Base-by-base conservation (phyloP, 768 basidiomycete genomes). In the Butyriboletus loyo region DNA sequence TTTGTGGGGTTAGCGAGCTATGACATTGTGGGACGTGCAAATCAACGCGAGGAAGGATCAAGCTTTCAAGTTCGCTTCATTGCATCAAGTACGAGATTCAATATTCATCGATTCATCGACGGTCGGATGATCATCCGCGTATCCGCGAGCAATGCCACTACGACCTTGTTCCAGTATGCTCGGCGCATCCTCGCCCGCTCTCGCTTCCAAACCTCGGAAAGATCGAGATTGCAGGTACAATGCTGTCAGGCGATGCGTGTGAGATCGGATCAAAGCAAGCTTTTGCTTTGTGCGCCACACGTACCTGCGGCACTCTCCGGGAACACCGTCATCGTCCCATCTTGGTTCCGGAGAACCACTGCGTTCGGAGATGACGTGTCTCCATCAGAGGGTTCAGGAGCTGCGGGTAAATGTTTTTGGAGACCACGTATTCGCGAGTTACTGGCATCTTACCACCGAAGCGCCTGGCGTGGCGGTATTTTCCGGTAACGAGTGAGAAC, bases 401-500 rank as follows among this genome's bases (percentile, higher is more conserved):
- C 57, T 60, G 50, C 9, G n/a, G 19, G 21, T 1, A 36, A 40
- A 53, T 7, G 24, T 19, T 10, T 24, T 50, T 25, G 27, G 66
- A 57, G 37, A 35, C 3, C n/a, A 8, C 0, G 25, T 36, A 21
- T 37, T 25, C 35, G 31, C 32, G 17, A 30, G 15, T 17, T 17
- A 32, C 24, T 17, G 24, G 38, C 17, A 13, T 32, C 62, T 60
- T 60, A 64, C 71, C 75, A 21, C 82, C 82, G 56, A 85, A 93
- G 10, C 80, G 81, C 64, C 84, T 88, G 15, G 84, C 78, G 27
- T 90, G 84, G 22, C 93, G 77, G 64, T 95, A 96, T 54, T 79
- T 88, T 13, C 96, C 96, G 0, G 89, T 93, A 3, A 89, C 72
- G 2, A 94, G 78, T 0, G 94, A 97, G 68, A 96, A 98, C 14